Evolutionary conservation across 305 asterid genomes (phyloP).

Genomic region (Euphrasia arctica): DNA sequence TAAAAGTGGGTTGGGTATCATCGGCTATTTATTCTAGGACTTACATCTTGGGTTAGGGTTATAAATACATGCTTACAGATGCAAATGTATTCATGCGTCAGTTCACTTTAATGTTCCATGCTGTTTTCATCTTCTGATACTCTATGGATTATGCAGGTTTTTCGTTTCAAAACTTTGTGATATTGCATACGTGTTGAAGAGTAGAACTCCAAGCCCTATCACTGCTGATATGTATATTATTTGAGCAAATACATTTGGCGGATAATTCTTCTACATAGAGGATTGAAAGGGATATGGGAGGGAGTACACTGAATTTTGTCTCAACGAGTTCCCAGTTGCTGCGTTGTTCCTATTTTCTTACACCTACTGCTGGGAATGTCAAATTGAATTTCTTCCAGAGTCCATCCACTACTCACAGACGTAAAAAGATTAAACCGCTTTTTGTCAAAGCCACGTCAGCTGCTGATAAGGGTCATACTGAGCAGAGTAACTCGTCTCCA

Average conservation of each 20-base stretch:
- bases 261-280: conserved; percentile 5
- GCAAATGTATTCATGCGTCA: neutral
- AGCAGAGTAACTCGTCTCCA: conserved; percentile 39
- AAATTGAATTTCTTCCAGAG: conserved; percentile 41
- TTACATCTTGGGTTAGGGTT: neutral
- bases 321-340: conserved; percentile 34
- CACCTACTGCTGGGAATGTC: conserved; percentile 33
- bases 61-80: neutral
- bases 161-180: conserved; percentile 16
- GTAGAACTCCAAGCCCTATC: conserved; percentile 11
- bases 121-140: conserved; percentile 5
- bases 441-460: conserved; percentile 46
- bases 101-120: neutral
- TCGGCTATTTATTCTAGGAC: too few species aligned
- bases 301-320: conserved; percentile 39
- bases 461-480: conserved; percentile 39
- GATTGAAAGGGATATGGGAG: conserved; percentile 41
- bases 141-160: conserved; percentile 1
- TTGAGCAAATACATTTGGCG: conserved; percentile 11
- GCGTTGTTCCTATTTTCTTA: conserved; percentile 35
- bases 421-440: conserved; percentile 31
- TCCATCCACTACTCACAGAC: conserved; percentile 30
- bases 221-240: conserved; percentile 12
- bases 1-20: too few species aligned
- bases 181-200: conserved; percentile 16